Base-by-base conservation (phyloP, 345 rosid species). In the Bretschneidera sinensis region DNA sequence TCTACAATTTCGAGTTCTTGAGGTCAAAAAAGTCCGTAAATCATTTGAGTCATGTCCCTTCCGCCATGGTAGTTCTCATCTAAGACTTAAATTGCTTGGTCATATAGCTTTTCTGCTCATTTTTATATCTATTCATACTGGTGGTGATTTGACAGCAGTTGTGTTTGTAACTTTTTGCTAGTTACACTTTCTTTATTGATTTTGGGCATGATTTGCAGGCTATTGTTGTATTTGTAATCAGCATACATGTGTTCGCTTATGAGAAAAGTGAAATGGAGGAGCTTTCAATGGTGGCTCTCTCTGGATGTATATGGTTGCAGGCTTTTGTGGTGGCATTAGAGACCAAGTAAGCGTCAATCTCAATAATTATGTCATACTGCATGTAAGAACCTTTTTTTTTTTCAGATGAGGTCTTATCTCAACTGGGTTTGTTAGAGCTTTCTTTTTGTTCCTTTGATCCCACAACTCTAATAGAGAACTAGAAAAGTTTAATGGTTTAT, bases 221-320 rank as follows among this genome's bases (percentile, higher is more conserved):
- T 35, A 81, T 88, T 61, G 89, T 88, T 61, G 92, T 91, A 65
- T 88, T 94, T 76, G 76, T 79, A 54, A 85, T 90, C 74, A 90
- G 89, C 70, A 85, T 94, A 68, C 82, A 90, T 58, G 83, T 87
- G 9, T 88, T 78, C 77, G 95, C 99, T 7, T 79, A 78, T 50
- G 97, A 94, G 73, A 94, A 86, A 79, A 85, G 99, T 54, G 95
- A 90, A 81, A 86, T 87, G 96, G 97, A 88, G 75, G 96, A 94
- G 81, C 81, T 94, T 43, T 86, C 90, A 35, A 82, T 94, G 96
- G 96, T 90, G 61, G 99, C 91, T 45, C 95, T 94, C 61, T 90
- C 99, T 15, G 97, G 99, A 67, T 88, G 91, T 72, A 88, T 94
- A 73, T 94, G 99, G 97, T 78, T 94, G 77, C 99, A 94, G 78